These are phyloP conservation scores for Hypericum perforatum DNA, from an alignment of 345 rosid species.

Conservation along the genomic window DNA sequence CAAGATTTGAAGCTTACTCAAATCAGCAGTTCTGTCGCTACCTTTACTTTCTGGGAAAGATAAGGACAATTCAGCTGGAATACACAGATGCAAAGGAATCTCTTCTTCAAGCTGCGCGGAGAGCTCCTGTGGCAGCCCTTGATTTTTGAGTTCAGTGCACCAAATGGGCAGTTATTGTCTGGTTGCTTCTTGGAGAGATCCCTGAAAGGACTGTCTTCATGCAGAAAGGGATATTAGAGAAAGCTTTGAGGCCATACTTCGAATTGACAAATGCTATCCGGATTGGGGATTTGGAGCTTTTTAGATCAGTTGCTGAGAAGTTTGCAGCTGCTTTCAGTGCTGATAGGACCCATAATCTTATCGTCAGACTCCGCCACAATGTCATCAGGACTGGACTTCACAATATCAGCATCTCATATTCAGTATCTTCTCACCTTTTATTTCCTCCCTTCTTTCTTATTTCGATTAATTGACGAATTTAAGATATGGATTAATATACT, in stretches of 20 bases:
- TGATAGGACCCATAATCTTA: constrained; percentile 59
- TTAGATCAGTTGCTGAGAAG: constrained; percentile 56
- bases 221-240: constrained; percentile 90
- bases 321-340: constrained; percentile 47
- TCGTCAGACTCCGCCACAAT: constrained; percentile 68
- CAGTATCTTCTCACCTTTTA: no score
- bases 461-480: no score
- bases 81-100: constrained; percentile 86
- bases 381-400: constrained; percentile 75
- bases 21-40: constrained; percentile 93
- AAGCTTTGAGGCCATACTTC: constrained; percentile 68
- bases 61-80: constrained; percentile 77
- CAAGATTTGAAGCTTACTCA: constrained; percentile 85
- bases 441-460: no score
- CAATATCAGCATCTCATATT: constrained; percentile 72
- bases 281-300: constrained; percentile 87
- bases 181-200: constrained; percentile 71
- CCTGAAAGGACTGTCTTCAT: constrained; percentile 75
- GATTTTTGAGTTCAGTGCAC: constrained; percentile 73
- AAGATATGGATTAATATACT: no score
- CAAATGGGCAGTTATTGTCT: constrained; percentile 77
- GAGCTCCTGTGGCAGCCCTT: constrained; percentile 66
- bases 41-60: constrained; percentile 78
- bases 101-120: constrained; percentile 85
- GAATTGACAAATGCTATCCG: constrained; percentile 88